Evolutionary conservation across 2,329 filamentous ascomycete species (phyloP).

Genomic region (Bipolaris sorokiniana): DNA sequence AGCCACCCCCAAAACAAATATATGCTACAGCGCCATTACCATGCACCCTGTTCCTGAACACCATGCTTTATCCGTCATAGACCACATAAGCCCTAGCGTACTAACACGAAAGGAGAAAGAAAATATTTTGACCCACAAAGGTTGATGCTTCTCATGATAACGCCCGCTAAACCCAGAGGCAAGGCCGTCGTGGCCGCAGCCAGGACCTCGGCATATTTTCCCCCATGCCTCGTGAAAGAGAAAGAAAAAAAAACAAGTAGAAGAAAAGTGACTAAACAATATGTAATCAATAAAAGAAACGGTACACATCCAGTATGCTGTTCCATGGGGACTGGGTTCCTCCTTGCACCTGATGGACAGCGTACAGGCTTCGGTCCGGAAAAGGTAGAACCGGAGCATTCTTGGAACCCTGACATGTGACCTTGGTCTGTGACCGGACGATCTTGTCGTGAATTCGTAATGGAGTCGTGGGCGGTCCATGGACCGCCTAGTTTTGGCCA

Average conservation of each 20-base stretch:
- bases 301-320: not conserved
- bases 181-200: slow-evolving; percentile 7
- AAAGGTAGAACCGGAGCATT: not conserved
- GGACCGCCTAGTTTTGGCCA: slow-evolving; percentile 9
- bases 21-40: slow-evolving; percentile 20
- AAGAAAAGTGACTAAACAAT: slow-evolving; percentile 15
- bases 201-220: slow-evolving; percentile 3
- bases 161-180: slow-evolving; percentile 29
- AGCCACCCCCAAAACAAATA: slow-evolving; percentile 13
- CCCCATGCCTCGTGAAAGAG: slow-evolving; percentile 10
- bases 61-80: slow-evolving; percentile 22
- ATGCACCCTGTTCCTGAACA: slow-evolving; percentile 32
- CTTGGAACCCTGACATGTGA: slow-evolving; percentile 14
- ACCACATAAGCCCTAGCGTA: slow-evolving; percentile 29
- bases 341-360: slow-evolving; percentile 5
- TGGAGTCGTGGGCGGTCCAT: slow-evolving; percentile 5
- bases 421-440: slow-evolving; percentile 23
- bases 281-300: slow-evolving; percentile 12
- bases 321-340: slow-evolving; percentile 1
- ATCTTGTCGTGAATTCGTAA: slow-evolving; percentile 27
- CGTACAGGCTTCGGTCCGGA: slow-evolving; percentile 11
- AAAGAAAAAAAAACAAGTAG: slow-evolving; percentile 12
- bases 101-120: slow-evolving; percentile 29
- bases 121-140: slow-evolving; percentile 38
- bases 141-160: slow-evolving; percentile 29